These are phyloP conservation scores for Teunomyces funiuensis DNA, from an alignment of 805 yeast genomes.

Conservation along the genomic window DNA sequence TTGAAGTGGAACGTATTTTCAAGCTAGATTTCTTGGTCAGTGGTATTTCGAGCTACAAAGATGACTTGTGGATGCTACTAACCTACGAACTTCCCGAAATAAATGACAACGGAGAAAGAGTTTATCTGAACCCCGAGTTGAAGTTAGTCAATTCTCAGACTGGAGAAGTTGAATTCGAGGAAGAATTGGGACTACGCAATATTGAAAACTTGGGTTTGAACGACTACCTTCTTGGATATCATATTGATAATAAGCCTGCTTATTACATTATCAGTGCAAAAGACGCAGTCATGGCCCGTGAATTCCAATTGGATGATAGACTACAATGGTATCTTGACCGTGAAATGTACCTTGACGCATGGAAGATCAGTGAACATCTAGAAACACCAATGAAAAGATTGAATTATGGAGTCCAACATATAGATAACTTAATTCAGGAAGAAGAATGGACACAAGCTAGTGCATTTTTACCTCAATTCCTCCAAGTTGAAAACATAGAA, in stretches of 20 bases:
- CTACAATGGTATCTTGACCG: slow-evolving; percentile 68
- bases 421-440: slow-evolving; percentile 40
- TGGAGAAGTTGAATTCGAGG: slow-evolving; percentile 75
- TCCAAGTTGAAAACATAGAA: slow-evolving; percentile 18
- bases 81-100: slow-evolving; percentile 47
- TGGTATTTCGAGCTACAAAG: slow-evolving; percentile 76
- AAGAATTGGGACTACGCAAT: slow-evolving; percentile 67
- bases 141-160: slow-evolving; percentile 62
- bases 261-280: slow-evolving; percentile 76
- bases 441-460: slow-evolving; percentile 60
- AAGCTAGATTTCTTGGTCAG: slow-evolving; percentile 57
- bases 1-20: slow-evolving; percentile 50
- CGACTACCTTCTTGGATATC: slow-evolving; percentile 66
- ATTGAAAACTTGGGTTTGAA: slow-evolving; percentile 65
- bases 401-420: slow-evolving; percentile 58
- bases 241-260: slow-evolving; percentile 41
- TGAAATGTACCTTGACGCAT: slow-evolving; percentile 62
- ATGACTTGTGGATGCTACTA: slow-evolving; percentile 64
- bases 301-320: slow-evolving; percentile 67
- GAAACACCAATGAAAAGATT: slow-evolving; percentile 51
- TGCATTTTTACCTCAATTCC: slow-evolving; percentile 37
- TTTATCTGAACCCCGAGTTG: slow-evolving; percentile 65
- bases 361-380: slow-evolving; percentile 69
- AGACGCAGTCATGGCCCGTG: slow-evolving; percentile 77
- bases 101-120: slow-evolving; percentile 17